Evolutionary conservation across 495 filamentous ascomycete genomes (phyloP).

Genomic region (Penicillium paxilli): DNA sequence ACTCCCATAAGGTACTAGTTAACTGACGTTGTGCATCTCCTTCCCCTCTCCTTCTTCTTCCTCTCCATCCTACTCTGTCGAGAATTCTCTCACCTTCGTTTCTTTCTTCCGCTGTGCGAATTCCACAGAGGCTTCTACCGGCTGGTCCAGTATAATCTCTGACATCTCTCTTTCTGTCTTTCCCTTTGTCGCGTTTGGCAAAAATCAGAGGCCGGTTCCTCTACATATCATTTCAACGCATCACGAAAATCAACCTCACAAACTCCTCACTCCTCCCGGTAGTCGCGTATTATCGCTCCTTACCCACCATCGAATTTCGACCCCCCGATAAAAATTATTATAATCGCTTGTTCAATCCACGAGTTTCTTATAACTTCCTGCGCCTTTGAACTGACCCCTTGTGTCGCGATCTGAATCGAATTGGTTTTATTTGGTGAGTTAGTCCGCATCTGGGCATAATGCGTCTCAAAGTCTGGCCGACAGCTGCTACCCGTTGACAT

Average conservation of each 20-base stretch:
- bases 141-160: slow-evolving; percentile 47
- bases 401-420: background rate
- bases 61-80: slow-evolving; percentile 10
- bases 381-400: no score
- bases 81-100: slow-evolving; percentile 31
- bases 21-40: slow-evolving; percentile 23
- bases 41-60: slow-evolving; percentile 15
- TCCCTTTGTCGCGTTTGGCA: slow-evolving; percentile 22
- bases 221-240: slow-evolving; percentile 16
- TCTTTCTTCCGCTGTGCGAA: slow-evolving; percentile 45
- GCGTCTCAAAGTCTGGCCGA: slow-evolving; percentile 1
- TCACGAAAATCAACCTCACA: no score
- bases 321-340: no score
- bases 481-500: background rate
- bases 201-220: slow-evolving; percentile 45
- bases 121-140: slow-evolving; percentile 39
- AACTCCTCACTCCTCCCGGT: background rate
- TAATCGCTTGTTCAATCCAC: no score
- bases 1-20: slow-evolving; percentile 5
- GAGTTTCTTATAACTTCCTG: no score
- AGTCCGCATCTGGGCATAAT: background rate
- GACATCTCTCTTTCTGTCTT: slow-evolving; percentile 34
- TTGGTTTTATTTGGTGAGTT: no score
- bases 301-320: slow-evolving; percentile 6
- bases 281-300: slow-evolving; percentile 14